Evolutionary conservation across 306 rosid species (phyloP).

Genomic region (Citrullus mucosospermus): DNA sequence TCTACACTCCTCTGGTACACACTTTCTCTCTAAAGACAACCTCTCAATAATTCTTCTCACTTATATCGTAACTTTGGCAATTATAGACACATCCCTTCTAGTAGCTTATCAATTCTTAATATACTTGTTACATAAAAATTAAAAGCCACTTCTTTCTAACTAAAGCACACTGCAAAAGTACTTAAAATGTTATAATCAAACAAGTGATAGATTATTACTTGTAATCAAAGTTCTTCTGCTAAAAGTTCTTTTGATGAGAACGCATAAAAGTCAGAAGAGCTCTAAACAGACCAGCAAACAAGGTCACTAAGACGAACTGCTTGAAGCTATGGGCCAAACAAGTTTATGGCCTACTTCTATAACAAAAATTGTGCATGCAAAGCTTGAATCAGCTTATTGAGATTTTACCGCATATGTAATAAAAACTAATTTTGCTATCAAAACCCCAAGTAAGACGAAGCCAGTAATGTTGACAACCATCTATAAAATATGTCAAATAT

Average conservation of each 20-base stretch:
- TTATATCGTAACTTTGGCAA: background rate
- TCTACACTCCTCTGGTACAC: background rate
- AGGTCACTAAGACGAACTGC: background rate
- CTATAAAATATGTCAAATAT: conserved; percentile 70
- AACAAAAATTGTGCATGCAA: background rate
- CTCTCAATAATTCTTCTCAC: background rate
- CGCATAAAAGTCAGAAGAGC: background rate
- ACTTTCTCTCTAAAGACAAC: background rate
- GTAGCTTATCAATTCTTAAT: background rate
- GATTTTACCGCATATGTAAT: conserved; percentile 75
- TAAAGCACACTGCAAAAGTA: background rate
- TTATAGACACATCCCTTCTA: background rate
- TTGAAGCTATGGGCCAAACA: background rate
- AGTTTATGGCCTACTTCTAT: background rate
- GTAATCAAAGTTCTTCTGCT: background rate
- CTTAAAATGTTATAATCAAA: background rate
- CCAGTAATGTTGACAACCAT: conserved; percentile 77
- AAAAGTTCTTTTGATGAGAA: background rate
- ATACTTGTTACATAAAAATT: background rate
- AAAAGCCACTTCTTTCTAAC: background rate
- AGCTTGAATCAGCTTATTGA: background rate
- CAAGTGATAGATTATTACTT: background rate
- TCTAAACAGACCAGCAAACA: background rate
- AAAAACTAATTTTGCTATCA: conserved; percentile 70
- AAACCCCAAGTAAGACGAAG: conserved; percentile 85